Base-by-base conservation (phyloP, 768 basidiomycete genomes). In the Candolleomyces aberdarensis region DNA sequence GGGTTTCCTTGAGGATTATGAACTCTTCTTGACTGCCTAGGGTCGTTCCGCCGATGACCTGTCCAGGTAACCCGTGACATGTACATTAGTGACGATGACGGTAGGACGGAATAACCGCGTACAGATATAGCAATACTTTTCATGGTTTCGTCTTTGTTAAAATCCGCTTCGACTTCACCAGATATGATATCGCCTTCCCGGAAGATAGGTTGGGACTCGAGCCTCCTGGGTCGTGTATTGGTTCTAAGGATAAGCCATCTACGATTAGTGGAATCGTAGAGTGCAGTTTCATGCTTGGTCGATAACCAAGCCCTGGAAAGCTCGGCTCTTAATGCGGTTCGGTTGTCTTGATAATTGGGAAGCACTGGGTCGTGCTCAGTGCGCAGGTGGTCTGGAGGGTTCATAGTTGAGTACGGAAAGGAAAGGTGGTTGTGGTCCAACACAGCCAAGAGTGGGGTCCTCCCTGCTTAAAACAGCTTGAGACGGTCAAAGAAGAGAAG, bases 11-110 rank as follows among this genome's bases (percentile, higher is more conserved):
- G 17, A 78, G 58, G n/a, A 80, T 70, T 10, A 85, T 71, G 65
- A 85, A 86, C 6, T 84, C 82, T 56, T 86, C 83, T 63, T 86
- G 85, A 13, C 83, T 83, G 5, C 85, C 82, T n/a, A n/a, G 78
- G 32, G 72, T 83, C 40, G 40, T 72, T 26, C 26, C 26, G 26
- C 26, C 26, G 26, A 26, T 1, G 1, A 26, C 26, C 26, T 26
- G 26, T 26, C 26, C 26, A 26, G 26, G 3, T 26, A 26, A 26
- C 1, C 3, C 26, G 26, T n/a, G n/a, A n/a, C n/a, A 26, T 26
- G 2, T 26, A 26, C 26, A 26, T 26, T 26, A 3, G 26, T 26
- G 48, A 31, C 22, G 22, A 52, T 19, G 17, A 19, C 39, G 19
- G 19, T 14, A 22, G 32, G 53, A n/a, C 11, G 19, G 39, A 32